Evolutionary conservation across 495 filamentous ascomycete species (phyloP).

Genomic region (Podospora anserina): DNA sequence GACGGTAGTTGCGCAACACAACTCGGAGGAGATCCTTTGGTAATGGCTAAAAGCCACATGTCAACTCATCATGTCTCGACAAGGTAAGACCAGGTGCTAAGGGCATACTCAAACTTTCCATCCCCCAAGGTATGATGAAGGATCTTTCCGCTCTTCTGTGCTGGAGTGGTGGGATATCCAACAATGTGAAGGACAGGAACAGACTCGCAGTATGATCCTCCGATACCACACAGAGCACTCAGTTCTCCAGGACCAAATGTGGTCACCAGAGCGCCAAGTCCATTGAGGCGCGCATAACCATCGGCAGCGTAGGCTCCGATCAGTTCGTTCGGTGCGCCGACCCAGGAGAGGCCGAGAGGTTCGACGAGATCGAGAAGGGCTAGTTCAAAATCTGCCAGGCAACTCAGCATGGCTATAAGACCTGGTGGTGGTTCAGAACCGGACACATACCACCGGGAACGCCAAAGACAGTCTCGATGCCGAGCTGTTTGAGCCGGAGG

Average conservation of each 20-base stretch:
- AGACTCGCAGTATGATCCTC: constrained; percentile 60
- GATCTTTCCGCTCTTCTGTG: constrained; percentile 51
- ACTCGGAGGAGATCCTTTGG: constrained; percentile 38
- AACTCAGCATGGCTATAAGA: no score
- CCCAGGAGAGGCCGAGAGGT: constrained; percentile 58
- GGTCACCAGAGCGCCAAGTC: constrained; percentile 61
- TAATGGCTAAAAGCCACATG: constrained; percentile 28
- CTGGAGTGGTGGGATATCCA: constrained; percentile 53
- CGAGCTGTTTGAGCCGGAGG: constrained; percentile 59
- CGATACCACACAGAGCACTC: constrained; percentile 64
- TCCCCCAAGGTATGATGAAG: constrained; percentile 31
- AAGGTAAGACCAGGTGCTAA: not conserved
- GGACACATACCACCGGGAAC: constrained; percentile 52
- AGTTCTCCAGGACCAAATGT: constrained; percentile 72
- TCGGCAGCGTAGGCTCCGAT: constrained; percentile 62
- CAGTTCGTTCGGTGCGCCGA: constrained; percentile 66
- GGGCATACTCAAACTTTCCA: constrained; percentile 18
- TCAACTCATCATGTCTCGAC: not conserved
- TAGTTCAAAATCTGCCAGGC: constrained; percentile 44
- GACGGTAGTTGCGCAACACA: constrained; percentile 36
- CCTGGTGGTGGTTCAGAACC: not conserved
- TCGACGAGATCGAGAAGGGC: constrained; percentile 61
- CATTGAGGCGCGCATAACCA: constrained; percentile 67
- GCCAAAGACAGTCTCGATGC: constrained; percentile 60
- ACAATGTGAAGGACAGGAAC: constrained; percentile 65